phyloP scores from a whole-genome alignment of 2,329 filamentous ascomycete species.

The Pseudocercospora musae region DNA sequence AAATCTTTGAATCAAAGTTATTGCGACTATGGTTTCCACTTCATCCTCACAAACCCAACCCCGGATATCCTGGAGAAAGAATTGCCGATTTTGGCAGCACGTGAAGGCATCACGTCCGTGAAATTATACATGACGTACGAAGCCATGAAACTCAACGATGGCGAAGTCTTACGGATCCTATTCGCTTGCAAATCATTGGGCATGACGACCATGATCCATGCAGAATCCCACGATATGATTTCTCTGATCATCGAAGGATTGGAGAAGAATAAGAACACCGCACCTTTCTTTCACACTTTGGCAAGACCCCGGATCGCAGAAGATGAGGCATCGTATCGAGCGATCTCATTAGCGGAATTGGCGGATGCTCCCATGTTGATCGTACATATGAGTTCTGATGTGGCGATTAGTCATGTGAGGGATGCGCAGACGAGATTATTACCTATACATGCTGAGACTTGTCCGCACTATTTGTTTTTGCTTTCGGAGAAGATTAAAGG shows the following conservation, averaged over 20 bases:
- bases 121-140: constrained; percentile 56
- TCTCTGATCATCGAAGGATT: constrained; percentile 43
- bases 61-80: constrained; percentile 41
- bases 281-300: constrained; percentile 47
- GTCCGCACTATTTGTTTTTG: constrained; percentile 39
- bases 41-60: constrained; percentile 49
- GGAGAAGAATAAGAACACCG: constrained; percentile 40
- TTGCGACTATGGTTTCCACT: constrained; percentile 57
- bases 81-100: constrained; percentile 39
- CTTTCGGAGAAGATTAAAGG: constrained; percentile 33
- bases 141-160: constrained; percentile 49
- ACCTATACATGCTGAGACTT: constrained; percentile 39
- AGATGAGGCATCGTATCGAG: constrained; percentile 51
- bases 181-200: constrained; percentile 45
- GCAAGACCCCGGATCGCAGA: constrained; percentile 47
- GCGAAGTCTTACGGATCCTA: constrained; percentile 52
- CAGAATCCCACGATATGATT: constrained; percentile 49
- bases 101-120: constrained; percentile 47
- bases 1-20: constrained; percentile 48
- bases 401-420: constrained; percentile 35
- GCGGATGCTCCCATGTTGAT: constrained; percentile 53
- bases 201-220: constrained; percentile 51
- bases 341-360: constrained; percentile 50
- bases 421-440: constrained; percentile 36
- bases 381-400: constrained; percentile 50